phyloP scores from a whole-genome alignment of 2,329 filamentous ascomycete species.

The Diaporthe australafricana region DNA sequence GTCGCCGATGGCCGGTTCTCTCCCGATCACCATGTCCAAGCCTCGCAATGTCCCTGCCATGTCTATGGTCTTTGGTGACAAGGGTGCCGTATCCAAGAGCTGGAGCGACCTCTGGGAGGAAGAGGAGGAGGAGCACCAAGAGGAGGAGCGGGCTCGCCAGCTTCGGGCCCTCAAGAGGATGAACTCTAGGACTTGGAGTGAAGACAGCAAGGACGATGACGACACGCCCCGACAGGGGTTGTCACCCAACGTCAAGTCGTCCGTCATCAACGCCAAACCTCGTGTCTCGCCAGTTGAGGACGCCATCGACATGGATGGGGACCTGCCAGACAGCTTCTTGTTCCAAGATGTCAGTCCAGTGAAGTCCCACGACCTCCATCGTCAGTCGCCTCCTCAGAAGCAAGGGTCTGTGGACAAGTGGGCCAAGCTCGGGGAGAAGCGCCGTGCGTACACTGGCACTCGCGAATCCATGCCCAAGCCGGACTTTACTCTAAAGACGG shows the following conservation, averaged over 20 bases:
- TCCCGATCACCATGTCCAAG: slow-evolving; percentile 84
- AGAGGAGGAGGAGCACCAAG: slow-evolving; percentile 81
- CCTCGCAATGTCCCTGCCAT: slow-evolving; percentile 77
- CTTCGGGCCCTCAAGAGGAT: slow-evolving; percentile 71
- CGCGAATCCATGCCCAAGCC: slow-evolving; percentile 58
- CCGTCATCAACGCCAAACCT: slow-evolving; percentile 53
- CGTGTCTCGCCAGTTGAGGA: slow-evolving; percentile 51
- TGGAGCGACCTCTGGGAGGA: slow-evolving; percentile 99
- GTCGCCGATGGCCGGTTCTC: slow-evolving; percentile 73
- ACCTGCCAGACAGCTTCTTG: slow-evolving; percentile 77
- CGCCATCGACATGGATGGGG: slow-evolving; percentile 68
- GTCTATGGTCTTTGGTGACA: slow-evolving; percentile 83
- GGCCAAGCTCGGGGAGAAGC: slow-evolving; percentile 86
- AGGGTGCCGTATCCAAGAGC: slow-evolving; percentile 91
- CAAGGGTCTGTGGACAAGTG: slow-evolving; percentile 81
- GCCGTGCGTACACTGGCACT: slow-evolving; percentile 72
- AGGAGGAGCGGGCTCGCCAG: slow-evolving; percentile 71
- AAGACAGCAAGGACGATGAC: slow-evolving; percentile 71
- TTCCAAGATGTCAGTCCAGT: slow-evolving; percentile 72
- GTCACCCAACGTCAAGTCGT: slow-evolving; percentile 55
- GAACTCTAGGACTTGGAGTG: slow-evolving; percentile 83
- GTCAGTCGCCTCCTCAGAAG: slow-evolving; percentile 76
- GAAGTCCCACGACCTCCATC: slow-evolving; percentile 45
- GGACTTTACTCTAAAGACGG: slow-evolving; percentile 55
- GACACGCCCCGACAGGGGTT: slow-evolving; percentile 56